Evolutionary conservation across 148 eudicot species (phyloP).

Genomic region (Vaccinium macrocarpon): DNA sequence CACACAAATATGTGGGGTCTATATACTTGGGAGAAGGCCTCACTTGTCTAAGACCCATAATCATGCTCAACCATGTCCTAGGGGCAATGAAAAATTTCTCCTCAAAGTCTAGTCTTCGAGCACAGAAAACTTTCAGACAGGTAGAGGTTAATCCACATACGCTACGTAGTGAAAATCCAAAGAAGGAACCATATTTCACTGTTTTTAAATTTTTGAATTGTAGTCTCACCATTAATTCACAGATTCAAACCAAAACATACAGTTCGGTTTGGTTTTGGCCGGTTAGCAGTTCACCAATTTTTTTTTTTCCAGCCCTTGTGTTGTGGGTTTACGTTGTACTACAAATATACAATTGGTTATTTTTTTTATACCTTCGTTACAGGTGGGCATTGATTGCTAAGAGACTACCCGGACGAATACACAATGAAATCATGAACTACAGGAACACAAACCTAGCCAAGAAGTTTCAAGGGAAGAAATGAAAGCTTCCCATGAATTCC

Average conservation of each 20-base stretch:
- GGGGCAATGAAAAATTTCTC: no score
- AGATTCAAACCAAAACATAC: neutral
- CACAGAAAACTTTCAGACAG: no score
- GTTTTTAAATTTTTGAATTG: neutral
- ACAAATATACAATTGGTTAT: no score
- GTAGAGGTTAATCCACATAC: neutral
- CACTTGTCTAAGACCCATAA: no score
- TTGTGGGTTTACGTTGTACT: neutral
- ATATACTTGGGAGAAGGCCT: no score
- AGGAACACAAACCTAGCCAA: slow-evolving; percentile 24
- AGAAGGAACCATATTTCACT: neutral
- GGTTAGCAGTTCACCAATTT: neutral
- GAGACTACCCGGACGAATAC: slow-evolving; percentile 36
- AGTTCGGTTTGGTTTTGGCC: neutral
- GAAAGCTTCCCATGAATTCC: neutral
- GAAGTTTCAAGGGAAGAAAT: neutral
- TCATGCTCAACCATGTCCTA: no score
- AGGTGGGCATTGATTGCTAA: slow-evolving; percentile 40
- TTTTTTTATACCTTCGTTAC: neutral
- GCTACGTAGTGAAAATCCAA: neutral
- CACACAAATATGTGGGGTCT: no score
- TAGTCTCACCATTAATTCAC: neutral
- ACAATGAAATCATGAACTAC: slow-evolving; percentile 37
- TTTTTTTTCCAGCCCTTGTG: neutral
- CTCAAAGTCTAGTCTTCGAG: no score